Base-by-base conservation (phyloP, 805 yeast genomes). In the Candida succiphila region DNA sequence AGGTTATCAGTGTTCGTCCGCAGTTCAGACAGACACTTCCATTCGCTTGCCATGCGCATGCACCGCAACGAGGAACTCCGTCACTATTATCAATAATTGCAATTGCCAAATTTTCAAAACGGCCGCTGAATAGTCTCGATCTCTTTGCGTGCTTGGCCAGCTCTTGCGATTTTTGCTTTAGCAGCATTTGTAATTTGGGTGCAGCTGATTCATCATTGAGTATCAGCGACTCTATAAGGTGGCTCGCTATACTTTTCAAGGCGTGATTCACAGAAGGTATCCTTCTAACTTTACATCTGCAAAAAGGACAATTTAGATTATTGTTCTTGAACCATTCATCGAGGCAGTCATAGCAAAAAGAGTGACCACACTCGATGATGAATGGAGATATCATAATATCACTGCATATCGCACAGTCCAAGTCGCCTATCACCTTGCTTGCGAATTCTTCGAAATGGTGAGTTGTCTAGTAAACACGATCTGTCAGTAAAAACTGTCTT, bases 41-140 rank as follows among this genome's bases (percentile, higher is more conserved):
- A 39, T 72, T 72, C 1, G 80, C 75, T 45, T 82, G 89, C 89
- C 89, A 82, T 46, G 77, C 86, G 50, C 92, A 82, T 36, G 72
- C 69, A 7, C 81, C 72, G 47, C 92, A 82, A 35, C 89, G 56
- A 1, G 81, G 72, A 8, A 81, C 83, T 2, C 87, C 87, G 45
- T 82, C 89, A 20, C 72, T 72, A 20, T 59, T 60, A 45, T 78
- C 87, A 1, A 77, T 59, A 3, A 75, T 52, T 0, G 79, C 75
- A 13, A 63, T 52, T 3, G 74, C 70, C 14, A 65, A 48, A 32
- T 54, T 50, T n/a, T 61, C 56, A 51, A 79, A 78, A 3, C 67
- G 48, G 23, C 64, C 66, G 3, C 66, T 67, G 52, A 72, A 79
- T 28, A 75, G 49, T 3, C 54, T 45, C 44, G 27, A 51, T 54